phyloP scores from a whole-genome alignment of 1,284 basidiomycete genomes.

The Pseudozyma thailandica region DNA sequence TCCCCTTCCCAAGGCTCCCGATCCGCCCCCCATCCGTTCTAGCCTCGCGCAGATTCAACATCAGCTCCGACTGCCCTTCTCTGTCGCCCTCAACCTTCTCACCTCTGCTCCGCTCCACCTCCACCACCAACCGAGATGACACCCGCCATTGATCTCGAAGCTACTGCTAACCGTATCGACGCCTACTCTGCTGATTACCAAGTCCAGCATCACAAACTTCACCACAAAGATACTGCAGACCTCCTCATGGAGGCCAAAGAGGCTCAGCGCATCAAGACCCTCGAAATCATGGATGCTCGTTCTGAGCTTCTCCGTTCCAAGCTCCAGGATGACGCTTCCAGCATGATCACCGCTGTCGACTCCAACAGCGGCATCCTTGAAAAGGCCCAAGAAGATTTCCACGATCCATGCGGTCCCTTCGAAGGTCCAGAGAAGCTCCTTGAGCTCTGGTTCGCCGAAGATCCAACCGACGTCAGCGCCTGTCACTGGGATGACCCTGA shows the following conservation, averaged over 20 bases:
- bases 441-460: constrained; percentile 92
- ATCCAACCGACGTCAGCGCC: constrained; percentile 69
- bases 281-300: constrained; percentile 51
- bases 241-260: constrained; percentile 50
- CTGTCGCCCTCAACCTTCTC: constrained; percentile 40
- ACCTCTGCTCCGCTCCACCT: constrained; percentile 49
- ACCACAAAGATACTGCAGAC: constrained; percentile 47
- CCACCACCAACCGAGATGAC: constrained; percentile 53
- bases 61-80: constrained; percentile 20
- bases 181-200: constrained; percentile 33
- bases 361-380: constrained; percentile 33
- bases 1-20: constrained; percentile 48
- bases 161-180: constrained; percentile 45
- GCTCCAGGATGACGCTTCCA: constrained; percentile 31
- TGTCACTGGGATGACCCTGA: constrained; percentile 40
- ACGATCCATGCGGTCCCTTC: constrained; percentile 65
- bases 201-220: constrained; percentile 18
- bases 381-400: constrained; percentile 34
- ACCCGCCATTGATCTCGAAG: constrained; percentile 48
- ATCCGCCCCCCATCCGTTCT: constrained; percentile 36
- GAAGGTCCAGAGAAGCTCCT: constrained; percentile 89
- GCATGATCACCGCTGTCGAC: constrained; percentile 41
- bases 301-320: constrained; percentile 36
- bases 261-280: constrained; percentile 40
- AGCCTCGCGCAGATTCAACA: constrained; percentile 24